Evolutionary conservation across 2,329 filamentous ascomycete species (phyloP), one percentile per base, ranked within the genome.

Genomic region (Aschersonia sp.): DNA sequence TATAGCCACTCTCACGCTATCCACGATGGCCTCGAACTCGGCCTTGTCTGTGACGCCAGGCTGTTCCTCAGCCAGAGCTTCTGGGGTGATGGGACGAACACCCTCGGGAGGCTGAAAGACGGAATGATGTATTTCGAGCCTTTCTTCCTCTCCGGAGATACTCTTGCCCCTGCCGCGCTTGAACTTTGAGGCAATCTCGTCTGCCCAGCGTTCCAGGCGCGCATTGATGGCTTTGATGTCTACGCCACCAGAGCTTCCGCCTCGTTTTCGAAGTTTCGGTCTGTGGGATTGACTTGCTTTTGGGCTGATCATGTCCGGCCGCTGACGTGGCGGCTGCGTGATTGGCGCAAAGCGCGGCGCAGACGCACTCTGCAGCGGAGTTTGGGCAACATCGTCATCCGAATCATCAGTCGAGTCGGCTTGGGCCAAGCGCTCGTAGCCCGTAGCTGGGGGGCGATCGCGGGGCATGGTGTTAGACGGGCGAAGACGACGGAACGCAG

Each of bases 221-320:
- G 90, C 89, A 65, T 98, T 98, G 66, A 98, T 97, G 50, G 92
- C 92, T 63, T 97, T 97, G 61, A 98, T 85, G 60, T 98, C 92
- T 14, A 98, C 90, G 4, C 89, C 90, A 22, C 87, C 87, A 57
- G 89, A 92, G 60, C 86, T 84, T 55, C 62, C 74, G 56, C 59
- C 66, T 56, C 68, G 71, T 60, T 56, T 68, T 56, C 66, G 66
- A 53, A 71, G 67, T 56, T 70, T 71, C 39, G 62, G 60, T 12
- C 66, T 61, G 5, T 62, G 55, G 2, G 55, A 52, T 30, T 53
- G 53, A 5, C 40, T 41, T 8, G 58, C 62, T 55, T 75, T 74
- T 44, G 74, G 73, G 39, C 74, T 74, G 49, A 72, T 66, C 72
- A 82, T 79, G 60, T 71, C 73, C 47, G 76, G 77, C 55, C 74